Conservation (phyloP, 2,329 filamentous ascomycete genomes). For the Penicillium glabrum region DNA sequence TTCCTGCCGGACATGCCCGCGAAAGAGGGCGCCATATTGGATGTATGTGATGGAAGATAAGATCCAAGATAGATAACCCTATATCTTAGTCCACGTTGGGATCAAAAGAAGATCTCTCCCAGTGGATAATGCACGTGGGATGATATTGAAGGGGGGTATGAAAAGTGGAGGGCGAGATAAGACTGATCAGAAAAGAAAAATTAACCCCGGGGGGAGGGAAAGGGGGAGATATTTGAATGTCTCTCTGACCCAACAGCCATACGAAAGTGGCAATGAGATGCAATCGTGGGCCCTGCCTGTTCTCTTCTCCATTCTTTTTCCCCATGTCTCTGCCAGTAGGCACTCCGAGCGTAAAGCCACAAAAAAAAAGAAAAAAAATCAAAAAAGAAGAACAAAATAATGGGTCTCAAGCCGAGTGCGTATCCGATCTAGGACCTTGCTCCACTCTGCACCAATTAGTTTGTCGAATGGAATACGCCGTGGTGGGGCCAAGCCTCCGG, state of each 20-base stretch:
- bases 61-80: background rate
- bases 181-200: conserved; percentile 7
- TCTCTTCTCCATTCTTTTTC: conserved; percentile 10
- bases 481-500: conserved; percentile 21
- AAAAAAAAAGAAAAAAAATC: background rate
- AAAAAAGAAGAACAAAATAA: background rate
- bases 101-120: background rate
- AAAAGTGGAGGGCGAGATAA: conserved; percentile 3
- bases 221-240: conserved; percentile 31
- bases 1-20: conserved; percentile 60
- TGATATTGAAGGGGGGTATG: background rate
- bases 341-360: background rate
- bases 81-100: background rate
- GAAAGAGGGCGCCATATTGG: conserved; percentile 33
- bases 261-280: conserved; percentile 22
- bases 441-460: conserved; percentile 6
- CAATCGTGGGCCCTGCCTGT: conserved; percentile 19
- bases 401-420: conserved; percentile 3
- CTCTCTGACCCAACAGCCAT: conserved; percentile 9
- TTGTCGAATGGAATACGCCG: conserved; percentile 16
- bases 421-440: conserved; percentile 14
- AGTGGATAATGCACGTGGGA: background rate
- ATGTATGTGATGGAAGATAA: background rate
- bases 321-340: background rate
- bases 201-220: conserved; percentile 10